Percentiles rank a stretch among this genome's conserved stretches.
Evolutionary conservation across 1,284 basidiomycete species (phyloP).

Genomic region (Clitocybe nebularis): DNA sequence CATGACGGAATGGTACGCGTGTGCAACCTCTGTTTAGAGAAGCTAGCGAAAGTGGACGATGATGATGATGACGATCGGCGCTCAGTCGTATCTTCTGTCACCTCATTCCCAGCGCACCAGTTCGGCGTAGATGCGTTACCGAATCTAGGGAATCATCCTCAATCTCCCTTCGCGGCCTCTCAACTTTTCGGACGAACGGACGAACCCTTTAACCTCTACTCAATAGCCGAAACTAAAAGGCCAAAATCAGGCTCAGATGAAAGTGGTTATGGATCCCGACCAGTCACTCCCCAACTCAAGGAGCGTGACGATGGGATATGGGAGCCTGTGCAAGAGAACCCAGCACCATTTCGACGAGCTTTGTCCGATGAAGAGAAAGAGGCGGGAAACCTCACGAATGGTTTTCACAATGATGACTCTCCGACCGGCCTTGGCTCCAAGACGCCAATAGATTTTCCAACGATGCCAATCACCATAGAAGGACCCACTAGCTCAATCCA

Average conservation of each 20-base stretch:
- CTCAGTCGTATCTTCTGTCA: slow-evolving; percentile 65
- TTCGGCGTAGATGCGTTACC: slow-evolving; percentile 46
- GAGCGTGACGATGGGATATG: slow-evolving; percentile 42
- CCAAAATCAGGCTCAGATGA: slow-evolving; percentile 52
- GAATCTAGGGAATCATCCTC: slow-evolving; percentile 53
- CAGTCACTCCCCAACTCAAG: slow-evolving; percentile 41
- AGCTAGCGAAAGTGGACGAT: slow-evolving; percentile 79
- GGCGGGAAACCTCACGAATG: slow-evolving; percentile 32
- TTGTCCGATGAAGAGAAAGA: slow-evolving; percentile 78
- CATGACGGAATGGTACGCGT: slow-evolving; percentile 90
- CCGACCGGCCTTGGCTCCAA: slow-evolving; percentile 43
- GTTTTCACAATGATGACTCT: slow-evolving; percentile 43
- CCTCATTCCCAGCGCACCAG: slow-evolving; percentile 63
- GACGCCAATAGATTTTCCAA: slow-evolving; percentile 53
- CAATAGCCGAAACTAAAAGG: slow-evolving; percentile 69
- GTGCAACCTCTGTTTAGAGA: slow-evolving; percentile 92
- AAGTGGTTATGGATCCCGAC: slow-evolving; percentile 46
- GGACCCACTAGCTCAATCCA: slow-evolving; percentile 67
- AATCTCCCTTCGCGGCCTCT: slow-evolving; percentile 86
- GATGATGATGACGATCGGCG: slow-evolving; percentile 82
- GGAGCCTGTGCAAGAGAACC: slow-evolving; percentile 50
- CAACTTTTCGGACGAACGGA: slow-evolving; percentile 76
- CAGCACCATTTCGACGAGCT: slow-evolving; percentile 81
- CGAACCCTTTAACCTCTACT: slow-evolving; percentile 74
- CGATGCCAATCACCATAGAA: slow-evolving; percentile 45